Conservation (phyloP, 1,284 basidiomycete species). For the Ustilago nuda region DNA sequence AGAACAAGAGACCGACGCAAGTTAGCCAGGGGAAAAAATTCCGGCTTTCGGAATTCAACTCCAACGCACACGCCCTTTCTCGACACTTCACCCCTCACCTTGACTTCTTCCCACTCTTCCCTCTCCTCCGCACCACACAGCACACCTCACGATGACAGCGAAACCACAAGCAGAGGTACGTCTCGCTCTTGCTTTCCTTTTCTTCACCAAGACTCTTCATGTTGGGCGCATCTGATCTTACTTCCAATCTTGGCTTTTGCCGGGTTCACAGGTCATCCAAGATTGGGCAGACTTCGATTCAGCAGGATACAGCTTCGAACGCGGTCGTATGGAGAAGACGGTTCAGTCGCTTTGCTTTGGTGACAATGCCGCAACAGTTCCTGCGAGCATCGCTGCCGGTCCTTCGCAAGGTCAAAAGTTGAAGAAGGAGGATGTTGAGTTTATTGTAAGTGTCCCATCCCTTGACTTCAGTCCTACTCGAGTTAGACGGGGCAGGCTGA, state of each 20-base stretch:
- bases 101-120: background rate
- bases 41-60: slow-evolving; percentile 20
- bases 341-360: slow-evolving; percentile 61
- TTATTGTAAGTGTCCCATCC: slow-evolving; percentile 47
- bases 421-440: slow-evolving; percentile 58
- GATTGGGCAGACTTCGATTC: slow-evolving; percentile 66
- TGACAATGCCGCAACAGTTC: slow-evolving; percentile 45
- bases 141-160: slow-evolving; percentile 20
- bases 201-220: background rate
- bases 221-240: background rate
- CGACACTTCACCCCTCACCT: background rate
- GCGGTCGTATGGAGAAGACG: slow-evolving; percentile 62
- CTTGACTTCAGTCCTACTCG: background rate
- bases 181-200: background rate
- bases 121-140: background rate
- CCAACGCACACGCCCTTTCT: background rate
- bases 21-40: background rate
- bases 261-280: slow-evolving; percentile 57
- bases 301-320: slow-evolving; percentile 62
- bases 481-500: background rate
- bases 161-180: slow-evolving; percentile 49
- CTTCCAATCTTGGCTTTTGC: background rate
- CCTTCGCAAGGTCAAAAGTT: slow-evolving; percentile 55
- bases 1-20: slow-evolving; percentile 10
- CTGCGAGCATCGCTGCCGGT: slow-evolving; percentile 39